These are phyloP conservation scores for Cucumis hystrix DNA, from an alignment of 306 rosid species.

Conservation along the genomic window DNA sequence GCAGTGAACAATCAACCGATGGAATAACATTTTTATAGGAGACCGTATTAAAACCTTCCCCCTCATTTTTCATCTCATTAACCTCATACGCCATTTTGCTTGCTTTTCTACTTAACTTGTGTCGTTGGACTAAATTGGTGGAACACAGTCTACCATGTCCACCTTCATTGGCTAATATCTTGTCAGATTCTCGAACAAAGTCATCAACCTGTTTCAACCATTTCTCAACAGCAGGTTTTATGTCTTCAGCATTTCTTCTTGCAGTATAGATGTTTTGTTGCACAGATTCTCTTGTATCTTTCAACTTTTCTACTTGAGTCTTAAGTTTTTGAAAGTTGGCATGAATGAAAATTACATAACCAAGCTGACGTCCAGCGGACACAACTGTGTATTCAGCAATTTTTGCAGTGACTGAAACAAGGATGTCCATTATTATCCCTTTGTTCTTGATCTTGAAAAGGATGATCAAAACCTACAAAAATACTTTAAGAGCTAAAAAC, in stretches of 20 bases:
- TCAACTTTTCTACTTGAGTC: background rate
- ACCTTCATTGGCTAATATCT: background rate
- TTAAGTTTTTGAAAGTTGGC: background rate
- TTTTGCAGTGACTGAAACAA: too few species aligned
- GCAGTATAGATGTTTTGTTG: background rate
- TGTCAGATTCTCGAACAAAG: background rate
- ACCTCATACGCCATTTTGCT: background rate
- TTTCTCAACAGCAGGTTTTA: background rate
- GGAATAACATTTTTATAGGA: background rate
- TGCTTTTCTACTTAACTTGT: background rate
- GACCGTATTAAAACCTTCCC: rapidly evolving
- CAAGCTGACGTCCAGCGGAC: background rate
- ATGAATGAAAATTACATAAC: background rate
- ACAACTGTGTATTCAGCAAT: too few species aligned
- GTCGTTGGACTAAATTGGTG: background rate
- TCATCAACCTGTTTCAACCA: background rate
- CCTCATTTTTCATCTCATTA: background rate
- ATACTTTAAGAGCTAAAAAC: too few species aligned
- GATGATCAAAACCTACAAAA: too few species aligned
- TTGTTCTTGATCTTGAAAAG: too few species aligned
- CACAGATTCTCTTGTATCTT: background rate
- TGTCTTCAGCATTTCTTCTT: background rate
- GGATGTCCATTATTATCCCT: too few species aligned
- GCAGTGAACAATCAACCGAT: background rate
- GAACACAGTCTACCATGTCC: background rate